Evolutionary conservation across 768 basidiomycete species (phyloP).

Genomic region (Tricholoma bakamatsutake): DNA sequence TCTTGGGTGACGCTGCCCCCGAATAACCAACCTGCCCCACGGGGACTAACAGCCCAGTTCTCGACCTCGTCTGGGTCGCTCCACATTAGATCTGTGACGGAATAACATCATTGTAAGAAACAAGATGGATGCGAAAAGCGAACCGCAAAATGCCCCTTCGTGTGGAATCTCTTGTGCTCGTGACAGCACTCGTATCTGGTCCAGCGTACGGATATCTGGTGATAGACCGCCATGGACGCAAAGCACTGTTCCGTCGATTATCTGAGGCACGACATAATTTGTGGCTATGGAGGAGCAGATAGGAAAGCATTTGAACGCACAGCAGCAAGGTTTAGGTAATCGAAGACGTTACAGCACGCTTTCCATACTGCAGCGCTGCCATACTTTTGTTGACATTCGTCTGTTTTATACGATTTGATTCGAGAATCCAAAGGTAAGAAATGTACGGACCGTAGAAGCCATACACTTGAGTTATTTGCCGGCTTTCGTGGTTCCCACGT

Average conservation of each 20-base stretch:
- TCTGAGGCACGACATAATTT: conserved; percentile 40
- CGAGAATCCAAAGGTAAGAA: neutral
- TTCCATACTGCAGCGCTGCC: conserved; percentile 96
- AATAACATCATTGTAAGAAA: neutral
- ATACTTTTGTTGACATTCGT: conserved; percentile 98
- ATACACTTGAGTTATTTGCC: conserved; percentile 97
- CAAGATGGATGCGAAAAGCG: neutral
- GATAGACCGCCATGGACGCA: conserved; percentile 97
- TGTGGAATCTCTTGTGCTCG: conserved; percentile 98
- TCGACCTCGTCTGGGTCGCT: conserved; percentile 93
- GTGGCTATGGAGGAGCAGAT: neutral
- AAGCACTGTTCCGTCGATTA: conserved; percentile 87
- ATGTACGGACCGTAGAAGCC: conserved; percentile 84
- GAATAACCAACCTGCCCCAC: conserved; percentile 95
- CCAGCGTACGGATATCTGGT: conserved; percentile 91
- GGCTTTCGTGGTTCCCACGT: conserved; percentile 93
- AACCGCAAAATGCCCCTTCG: conserved; percentile 96
- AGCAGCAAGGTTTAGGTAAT: conserved; percentile 91
- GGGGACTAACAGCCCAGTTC: conserved; percentile 94
- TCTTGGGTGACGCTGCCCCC: conserved; percentile 82
- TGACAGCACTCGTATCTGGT: conserved; percentile 89
- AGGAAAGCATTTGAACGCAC: conserved; percentile 36
- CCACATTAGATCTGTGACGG: conserved; percentile 86
- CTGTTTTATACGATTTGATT: conserved; percentile 30
- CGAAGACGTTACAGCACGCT: conserved; percentile 94